phyloP scores from a whole-genome alignment of 2,329 filamentous ascomycete genomes.

The Colletotrichum noveboracense region DNA sequence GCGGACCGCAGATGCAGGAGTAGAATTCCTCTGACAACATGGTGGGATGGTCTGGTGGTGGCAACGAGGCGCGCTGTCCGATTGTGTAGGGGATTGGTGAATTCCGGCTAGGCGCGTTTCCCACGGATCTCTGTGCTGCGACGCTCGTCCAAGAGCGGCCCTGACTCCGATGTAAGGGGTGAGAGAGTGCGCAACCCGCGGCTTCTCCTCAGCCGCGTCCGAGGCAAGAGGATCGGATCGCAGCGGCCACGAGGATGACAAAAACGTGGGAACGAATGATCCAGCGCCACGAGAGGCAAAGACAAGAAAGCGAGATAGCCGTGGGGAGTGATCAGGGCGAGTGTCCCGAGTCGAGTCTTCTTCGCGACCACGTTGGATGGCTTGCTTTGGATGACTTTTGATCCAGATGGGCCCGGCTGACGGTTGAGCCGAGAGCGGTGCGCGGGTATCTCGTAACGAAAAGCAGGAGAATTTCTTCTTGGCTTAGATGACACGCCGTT shows the following conservation, averaged over 20 bases:
- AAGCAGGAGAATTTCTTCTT: background rate
- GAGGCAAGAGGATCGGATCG: background rate
- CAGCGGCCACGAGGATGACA: background rate
- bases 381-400: background rate
- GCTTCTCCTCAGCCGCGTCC: background rate
- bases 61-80: background rate
- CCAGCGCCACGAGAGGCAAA: background rate
- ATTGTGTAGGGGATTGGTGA: background rate
- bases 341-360: background rate
- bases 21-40: slow-evolving; percentile 69
- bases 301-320: background rate
- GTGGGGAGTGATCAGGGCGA: background rate
- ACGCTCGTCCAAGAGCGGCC: background rate
- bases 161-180: slow-evolving; percentile 6
- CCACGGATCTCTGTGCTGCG: background rate
- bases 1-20: slow-evolving; percentile 62
- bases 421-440: background rate
- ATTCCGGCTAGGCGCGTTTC: background rate
- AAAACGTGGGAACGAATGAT: background rate
- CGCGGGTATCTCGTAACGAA: background rate
- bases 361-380: slow-evolving; percentile 11
- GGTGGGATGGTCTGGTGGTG: background rate
- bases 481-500: background rate
- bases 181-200: background rate
- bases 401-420: background rate